Conservation (phyloP, 495 filamentous ascomycete genomes). For the Talaromyces borbonicus region DNA sequence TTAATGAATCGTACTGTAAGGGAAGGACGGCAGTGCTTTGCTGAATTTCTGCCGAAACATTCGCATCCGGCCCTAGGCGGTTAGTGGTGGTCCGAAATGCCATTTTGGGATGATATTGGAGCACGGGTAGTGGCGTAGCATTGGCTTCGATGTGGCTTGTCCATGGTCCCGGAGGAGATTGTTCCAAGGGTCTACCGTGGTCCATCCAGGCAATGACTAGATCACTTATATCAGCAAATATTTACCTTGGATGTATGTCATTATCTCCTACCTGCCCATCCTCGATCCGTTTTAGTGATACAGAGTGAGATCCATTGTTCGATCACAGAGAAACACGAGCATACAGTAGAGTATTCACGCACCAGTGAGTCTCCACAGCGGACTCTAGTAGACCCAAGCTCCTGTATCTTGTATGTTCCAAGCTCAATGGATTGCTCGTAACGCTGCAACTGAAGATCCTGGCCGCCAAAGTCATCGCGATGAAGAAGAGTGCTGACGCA, state of each 20-base stretch:
- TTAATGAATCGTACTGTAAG: background rate
- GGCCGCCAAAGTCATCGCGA: background rate
- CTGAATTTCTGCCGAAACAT: slow-evolving; percentile 2
- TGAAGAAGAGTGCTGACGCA: background rate
- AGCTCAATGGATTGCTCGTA: background rate
- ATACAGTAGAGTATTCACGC: background rate
- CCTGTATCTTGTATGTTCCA: background rate
- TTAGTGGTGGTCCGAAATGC: slow-evolving; percentile 1
- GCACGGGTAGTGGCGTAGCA: background rate
- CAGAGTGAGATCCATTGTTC: background rate
- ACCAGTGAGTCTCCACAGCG: background rate
- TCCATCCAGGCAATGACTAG: background rate
- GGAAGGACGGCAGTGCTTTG: background rate
- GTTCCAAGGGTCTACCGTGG: background rate
- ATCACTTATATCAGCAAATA: background rate
- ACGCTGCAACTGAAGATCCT: background rate
- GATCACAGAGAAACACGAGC: background rate
- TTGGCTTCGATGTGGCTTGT: slow-evolving; percentile 1
- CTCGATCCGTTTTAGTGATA: background rate
- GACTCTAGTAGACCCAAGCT: background rate
- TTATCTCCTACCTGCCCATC: background rate
- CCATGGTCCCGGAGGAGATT: slow-evolving; percentile 3
- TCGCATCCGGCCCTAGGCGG: slow-evolving; percentile 1
- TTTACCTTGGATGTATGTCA: background rate
- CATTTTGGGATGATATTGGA: slow-evolving; percentile 3